Percentiles rank a stretch among this genome's conserved stretches.
Evolutionary conservation across 2,329 filamentous ascomycete species (phyloP).

Genomic region (Teratosphaeria zuluensis): DNA sequence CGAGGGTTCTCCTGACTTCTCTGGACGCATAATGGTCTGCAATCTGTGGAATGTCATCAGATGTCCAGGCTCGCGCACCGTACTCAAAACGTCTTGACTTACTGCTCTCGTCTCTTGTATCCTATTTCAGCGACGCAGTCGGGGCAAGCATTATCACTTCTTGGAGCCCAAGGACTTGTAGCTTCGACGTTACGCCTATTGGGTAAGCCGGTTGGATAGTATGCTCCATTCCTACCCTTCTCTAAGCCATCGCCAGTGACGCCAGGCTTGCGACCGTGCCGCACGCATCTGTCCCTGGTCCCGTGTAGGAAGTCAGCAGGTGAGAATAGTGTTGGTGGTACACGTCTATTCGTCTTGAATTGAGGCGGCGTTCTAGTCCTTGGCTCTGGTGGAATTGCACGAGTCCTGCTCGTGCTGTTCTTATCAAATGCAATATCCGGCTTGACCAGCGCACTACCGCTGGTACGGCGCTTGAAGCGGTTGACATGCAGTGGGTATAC

Average conservation of each 20-base stretch:
- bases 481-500: slow-evolving; percentile 21
- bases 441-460: slow-evolving; percentile 7
- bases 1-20: background rate
- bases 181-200: slow-evolving; percentile 19
- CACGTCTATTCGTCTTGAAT: background rate
- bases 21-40: slow-evolving; percentile 11
- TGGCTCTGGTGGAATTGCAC: background rate
- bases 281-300: slow-evolving; percentile 17
- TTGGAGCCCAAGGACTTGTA: slow-evolving; percentile 20
- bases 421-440: background rate
- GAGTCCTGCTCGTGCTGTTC: background rate
- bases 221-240: slow-evolving; percentile 19
- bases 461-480: slow-evolving; percentile 15
- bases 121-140: slow-evolving; percentile 23
- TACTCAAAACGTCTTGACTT: background rate
- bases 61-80: background rate
- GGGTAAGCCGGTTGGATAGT: slow-evolving; percentile 17
- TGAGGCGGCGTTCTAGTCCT: slow-evolving; percentile 1
- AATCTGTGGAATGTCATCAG: background rate
- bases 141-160: slow-evolving; percentile 11
- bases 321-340: slow-evolving; percentile 5
- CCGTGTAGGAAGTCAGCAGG: slow-evolving; percentile 11
- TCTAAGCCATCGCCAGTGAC: slow-evolving; percentile 18
- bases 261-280: slow-evolving; percentile 21
- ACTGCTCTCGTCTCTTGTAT: slow-evolving; percentile 10